Percentiles rank a stretch among this genome's conserved stretches.
Conservation (phyloP, 1,284 basidiomycete species). For the Violaceomyces palustris region DNA sequence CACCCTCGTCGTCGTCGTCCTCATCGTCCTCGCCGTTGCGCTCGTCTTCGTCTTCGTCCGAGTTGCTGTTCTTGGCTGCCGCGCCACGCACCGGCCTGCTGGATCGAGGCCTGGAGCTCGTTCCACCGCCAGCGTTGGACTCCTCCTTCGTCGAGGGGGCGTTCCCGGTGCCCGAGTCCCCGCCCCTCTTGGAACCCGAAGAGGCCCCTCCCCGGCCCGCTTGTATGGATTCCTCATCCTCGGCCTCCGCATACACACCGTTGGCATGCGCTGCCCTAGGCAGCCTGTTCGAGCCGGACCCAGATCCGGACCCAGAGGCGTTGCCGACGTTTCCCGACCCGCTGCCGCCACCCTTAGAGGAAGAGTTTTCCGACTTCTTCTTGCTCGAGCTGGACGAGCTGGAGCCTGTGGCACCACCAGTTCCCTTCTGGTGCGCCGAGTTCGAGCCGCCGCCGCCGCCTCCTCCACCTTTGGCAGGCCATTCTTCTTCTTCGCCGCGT, state of each 20-base stretch:
- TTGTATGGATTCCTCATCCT: slow-evolving; percentile 21
- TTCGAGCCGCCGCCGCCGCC: slow-evolving; percentile 18
- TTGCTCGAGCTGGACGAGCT: slow-evolving; percentile 12
- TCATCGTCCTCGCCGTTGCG: slow-evolving; percentile 20
- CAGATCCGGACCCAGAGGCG: too few relatives aligned
- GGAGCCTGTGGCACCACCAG: slow-evolving; percentile 10
- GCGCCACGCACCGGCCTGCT: slow-evolving; percentile 12
- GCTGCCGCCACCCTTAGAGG: slow-evolving; percentile 1
- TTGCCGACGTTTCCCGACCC: slow-evolving; percentile 9
- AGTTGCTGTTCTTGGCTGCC: slow-evolving; percentile 17
- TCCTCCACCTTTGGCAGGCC: too few relatives aligned
- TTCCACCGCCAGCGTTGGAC: too few relatives aligned
- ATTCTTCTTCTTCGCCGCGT: slow-evolving; percentile 27
- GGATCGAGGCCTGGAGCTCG: too few relatives aligned
- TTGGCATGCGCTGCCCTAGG: slow-evolving; percentile 25
- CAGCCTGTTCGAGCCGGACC: too few relatives aligned
- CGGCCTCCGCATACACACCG: slow-evolving; percentile 20
- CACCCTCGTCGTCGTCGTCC: slow-evolving; percentile 6
- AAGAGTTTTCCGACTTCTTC: slow-evolving; percentile 13
- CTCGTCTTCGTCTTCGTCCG: slow-evolving; percentile 24
- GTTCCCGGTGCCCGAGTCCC: too few relatives aligned
- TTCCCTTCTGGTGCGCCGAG: background rate
- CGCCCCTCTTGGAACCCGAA: too few relatives aligned
- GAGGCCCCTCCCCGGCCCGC: slow-evolving; percentile 11
- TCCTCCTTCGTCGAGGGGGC: too few relatives aligned